Base-by-base conservation (phyloP, 2,329 filamentous ascomycete species). In the Magnaporthales sp. region DNA sequence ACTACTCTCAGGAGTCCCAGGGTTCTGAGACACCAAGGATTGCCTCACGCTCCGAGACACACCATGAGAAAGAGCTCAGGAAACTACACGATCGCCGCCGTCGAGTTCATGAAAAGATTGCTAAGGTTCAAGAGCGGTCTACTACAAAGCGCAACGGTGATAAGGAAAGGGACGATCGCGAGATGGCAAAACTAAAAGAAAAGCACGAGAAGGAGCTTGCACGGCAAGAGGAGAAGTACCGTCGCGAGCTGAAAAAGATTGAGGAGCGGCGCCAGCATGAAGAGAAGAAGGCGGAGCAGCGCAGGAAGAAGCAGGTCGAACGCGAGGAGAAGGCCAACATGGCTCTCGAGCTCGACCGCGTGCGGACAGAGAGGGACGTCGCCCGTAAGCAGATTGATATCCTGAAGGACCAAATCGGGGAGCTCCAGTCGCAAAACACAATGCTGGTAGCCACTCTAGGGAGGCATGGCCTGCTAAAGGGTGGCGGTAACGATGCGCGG, bases 211-310 rank as follows among this genome's bases (percentile, higher is more conserved):
- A 79, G 63, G 87, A 90, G 69, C 74, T 88, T 0, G 84, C 85
- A 60, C 91, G 89, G 73, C 85, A 89, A 65, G 85, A 89, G 70
- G 87, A 87, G 62, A 89, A 88, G 70, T 88, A 89, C 71, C 82
- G 84, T 69, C 83, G 82, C 13, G 89, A 92, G 72, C 78, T 90
- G 62, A 79, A 79, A 69, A 89, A 88, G 75, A 77, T 91, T 2
- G 86, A 91, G 69, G 83, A 86, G 69, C 87, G 86, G 77, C 85
- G 86, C 63, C 80, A 81, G 67, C 83, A 82, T 67, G 90, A 92
- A 72, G 80, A 86, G 68, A 80, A 79, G 70, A 90, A 89, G 75
- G 83, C 83, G 1, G 82, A 83, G 67, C 81, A 83, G 62, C 76
- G 80, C 29, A 77, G 77, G 62, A 77, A 77, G 29, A 88, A 87